Conservation (phyloP, 2,329 filamentous ascomycete species). For the Botrytis fabae region DNA sequence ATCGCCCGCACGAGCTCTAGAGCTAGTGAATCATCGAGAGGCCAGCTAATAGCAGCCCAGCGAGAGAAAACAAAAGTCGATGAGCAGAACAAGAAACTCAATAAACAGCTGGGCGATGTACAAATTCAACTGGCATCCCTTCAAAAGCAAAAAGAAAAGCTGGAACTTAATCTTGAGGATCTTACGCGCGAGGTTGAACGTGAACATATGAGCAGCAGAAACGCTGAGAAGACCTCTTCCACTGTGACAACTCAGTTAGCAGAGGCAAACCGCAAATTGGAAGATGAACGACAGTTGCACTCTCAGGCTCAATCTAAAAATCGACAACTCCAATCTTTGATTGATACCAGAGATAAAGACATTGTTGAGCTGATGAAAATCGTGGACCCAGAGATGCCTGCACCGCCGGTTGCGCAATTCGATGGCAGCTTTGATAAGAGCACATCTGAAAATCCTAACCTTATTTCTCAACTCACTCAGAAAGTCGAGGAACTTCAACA, state of each 20-base stretch:
- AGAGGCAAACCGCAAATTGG: slow-evolving; percentile 84
- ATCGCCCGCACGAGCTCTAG: slow-evolving; percentile 88
- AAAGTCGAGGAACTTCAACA: slow-evolving; percentile 88
- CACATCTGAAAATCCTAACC: slow-evolving; percentile 53
- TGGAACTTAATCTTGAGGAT: slow-evolving; percentile 85
- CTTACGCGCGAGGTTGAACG: slow-evolving; percentile 87
- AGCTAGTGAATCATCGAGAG: slow-evolving; percentile 78
- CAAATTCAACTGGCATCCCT: slow-evolving; percentile 80
- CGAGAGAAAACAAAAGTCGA: slow-evolving; percentile 81
- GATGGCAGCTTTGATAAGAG: slow-evolving; percentile 59
- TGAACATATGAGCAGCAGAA: slow-evolving; percentile 85
- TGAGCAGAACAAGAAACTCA: slow-evolving; percentile 76
- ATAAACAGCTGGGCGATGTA: slow-evolving; percentile 81
- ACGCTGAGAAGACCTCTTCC: slow-evolving; percentile 85
- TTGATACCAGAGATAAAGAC: slow-evolving; percentile 80
- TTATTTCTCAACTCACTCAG: slow-evolving; percentile 79
- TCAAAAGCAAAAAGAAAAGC: slow-evolving; percentile 93
- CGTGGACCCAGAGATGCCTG: slow-evolving; percentile 68
- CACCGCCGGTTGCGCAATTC: slow-evolving; percentile 52
- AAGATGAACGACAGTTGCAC: slow-evolving; percentile 84
- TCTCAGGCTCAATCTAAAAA: slow-evolving; percentile 83
- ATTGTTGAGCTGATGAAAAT: slow-evolving; percentile 81
- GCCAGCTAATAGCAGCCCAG: slow-evolving; percentile 73
- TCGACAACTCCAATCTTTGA: slow-evolving; percentile 72
- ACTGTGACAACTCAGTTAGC: slow-evolving; percentile 79